Evolutionary conservation across 1,284 basidiomycete species (phyloP).

Genomic region (Microbotryum violaceum): DNA sequence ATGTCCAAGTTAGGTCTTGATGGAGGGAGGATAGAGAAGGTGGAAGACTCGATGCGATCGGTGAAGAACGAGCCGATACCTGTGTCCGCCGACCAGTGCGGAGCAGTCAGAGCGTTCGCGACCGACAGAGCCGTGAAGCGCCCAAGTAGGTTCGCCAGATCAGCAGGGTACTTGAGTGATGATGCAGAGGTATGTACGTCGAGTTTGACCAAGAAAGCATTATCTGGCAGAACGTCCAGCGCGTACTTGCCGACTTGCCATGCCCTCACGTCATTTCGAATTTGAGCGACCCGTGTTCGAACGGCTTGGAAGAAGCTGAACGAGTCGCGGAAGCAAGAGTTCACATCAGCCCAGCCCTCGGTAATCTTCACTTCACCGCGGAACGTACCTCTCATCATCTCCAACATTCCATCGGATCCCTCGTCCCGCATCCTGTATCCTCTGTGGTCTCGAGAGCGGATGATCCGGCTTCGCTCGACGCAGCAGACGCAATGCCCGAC

Average conservation of each 20-base stretch:
- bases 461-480: constrained; percentile 1
- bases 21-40: neutral
- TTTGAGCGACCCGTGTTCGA: too few species aligned
- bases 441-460: neutral
- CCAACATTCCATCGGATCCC: constrained; percentile 4
- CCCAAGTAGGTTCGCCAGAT: neutral
- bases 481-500: constrained; percentile 2
- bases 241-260: neutral
- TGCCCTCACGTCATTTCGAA: too few species aligned
- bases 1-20: neutral
- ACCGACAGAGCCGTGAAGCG: constrained; percentile 1
- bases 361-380: too few species aligned
- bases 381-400: neutral
- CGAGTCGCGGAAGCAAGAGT: too few species aligned
- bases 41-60: neutral
- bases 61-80: neutral
- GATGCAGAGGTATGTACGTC: neutral
- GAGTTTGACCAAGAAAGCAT: too few species aligned
- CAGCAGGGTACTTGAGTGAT: neutral
- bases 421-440: neutral
- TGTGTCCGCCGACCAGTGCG: neutral
- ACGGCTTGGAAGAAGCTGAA: too few species aligned
- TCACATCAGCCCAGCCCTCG: too few species aligned
- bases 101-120: neutral
- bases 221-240: too few species aligned